These are phyloP conservation scores for Rubus idaeus DNA, from an alignment of 306 rosid species.

Conservation along the genomic window DNA sequence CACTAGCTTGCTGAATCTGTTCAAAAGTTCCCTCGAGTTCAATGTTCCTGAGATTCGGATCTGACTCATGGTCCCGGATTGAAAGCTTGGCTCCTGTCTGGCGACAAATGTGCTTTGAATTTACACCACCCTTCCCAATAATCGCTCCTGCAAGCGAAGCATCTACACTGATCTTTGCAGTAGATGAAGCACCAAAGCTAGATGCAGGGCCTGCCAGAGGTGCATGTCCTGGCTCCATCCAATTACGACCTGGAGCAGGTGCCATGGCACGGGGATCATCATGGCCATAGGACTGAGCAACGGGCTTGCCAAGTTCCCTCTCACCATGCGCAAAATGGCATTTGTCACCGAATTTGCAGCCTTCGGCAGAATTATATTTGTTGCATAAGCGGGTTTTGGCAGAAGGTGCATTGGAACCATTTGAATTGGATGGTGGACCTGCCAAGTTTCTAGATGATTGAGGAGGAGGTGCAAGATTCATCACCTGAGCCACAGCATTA, in stretches of 20 bases:
- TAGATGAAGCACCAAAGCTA: constrained; percentile 87
- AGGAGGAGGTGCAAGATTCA: constrained; percentile 71
- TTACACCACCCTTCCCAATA: constrained; percentile 95
- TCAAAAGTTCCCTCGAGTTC: constrained; percentile 95
- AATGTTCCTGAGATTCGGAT: constrained; percentile 74
- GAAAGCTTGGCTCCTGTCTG: constrained; percentile 96
- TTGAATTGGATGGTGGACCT: constrained; percentile 45
- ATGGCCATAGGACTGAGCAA: constrained; percentile 42
- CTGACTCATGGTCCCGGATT: constrained; percentile 84
- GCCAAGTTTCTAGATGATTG: constrained; percentile 57
- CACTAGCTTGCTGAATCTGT: constrained; percentile 84
- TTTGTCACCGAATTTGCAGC: constrained; percentile 96
- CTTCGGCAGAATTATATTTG: constrained; percentile 75
- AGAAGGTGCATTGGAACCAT: constrained; percentile 55
- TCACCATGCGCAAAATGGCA: constrained; percentile 96
- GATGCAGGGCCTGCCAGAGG: constrained; percentile 58
- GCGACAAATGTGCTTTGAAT: constrained; percentile 94
- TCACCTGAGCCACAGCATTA: constrained; percentile 88
- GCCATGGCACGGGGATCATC: constrained; percentile 65
- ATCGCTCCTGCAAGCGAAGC: constrained; percentile 95
- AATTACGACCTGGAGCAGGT: constrained; percentile 51
- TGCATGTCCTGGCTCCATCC: constrained; percentile 64
- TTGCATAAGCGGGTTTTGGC: constrained; percentile 81
- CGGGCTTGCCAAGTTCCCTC: constrained; percentile 81
- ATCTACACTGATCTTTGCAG: constrained; percentile 94